Evolutionary conservation across 1,284 basidiomycete species (phyloP), one percentile per base, ranked within the genome.

Genomic region (Fomitopsis betulina): DNA sequence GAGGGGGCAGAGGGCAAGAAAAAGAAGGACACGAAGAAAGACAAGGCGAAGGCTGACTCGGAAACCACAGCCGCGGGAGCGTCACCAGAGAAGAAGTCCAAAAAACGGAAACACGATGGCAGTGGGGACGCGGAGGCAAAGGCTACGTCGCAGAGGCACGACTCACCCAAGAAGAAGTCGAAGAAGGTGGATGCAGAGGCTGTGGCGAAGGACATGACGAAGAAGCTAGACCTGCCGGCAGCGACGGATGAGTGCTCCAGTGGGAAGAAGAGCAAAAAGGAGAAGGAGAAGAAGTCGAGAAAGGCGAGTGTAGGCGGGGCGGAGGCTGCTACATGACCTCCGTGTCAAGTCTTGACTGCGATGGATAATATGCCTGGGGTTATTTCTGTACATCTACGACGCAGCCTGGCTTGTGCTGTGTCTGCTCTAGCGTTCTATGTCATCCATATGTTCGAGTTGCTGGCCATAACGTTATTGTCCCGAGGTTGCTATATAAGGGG

Each of bases 21-120:
- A 53, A 63, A 63, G 55, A 65, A 67, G 57, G 69, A 70, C 60
- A 66, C 66, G 51, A 70, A 70, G 61, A 70, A 68, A 57, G 62
- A 61, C 57, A 68, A 63, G 54, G 62, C 65, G 58, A 67, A 66
- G 47, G 57, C 54, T 27, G 65, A 68, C 50, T 65, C 64, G n/a
- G 65, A 56, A 38, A 56, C 49, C 23, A 50, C 53, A 37, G 59
- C 56, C 15, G 57, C 60, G 12, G 32, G 59, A 25, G 58, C 54
- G 61, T 51, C 61, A 54, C 54, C 45, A 51, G 54, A 55, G 60
- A 58, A 57, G 37, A 64, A 65, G 54, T 50, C 39, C 42, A 65
- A 64, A 52, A 63, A 65, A 58, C 60, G 62, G 56, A 63, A 58
- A 55, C 55, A 50, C 19, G 54, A 32, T 19, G 53, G 23, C 9